Percentiles rank a stretch among this genome's conserved stretches.
phyloP scores from a whole-genome alignment of 192 early-diverging fungal genomes.

The Piromyces sp. region DNA sequence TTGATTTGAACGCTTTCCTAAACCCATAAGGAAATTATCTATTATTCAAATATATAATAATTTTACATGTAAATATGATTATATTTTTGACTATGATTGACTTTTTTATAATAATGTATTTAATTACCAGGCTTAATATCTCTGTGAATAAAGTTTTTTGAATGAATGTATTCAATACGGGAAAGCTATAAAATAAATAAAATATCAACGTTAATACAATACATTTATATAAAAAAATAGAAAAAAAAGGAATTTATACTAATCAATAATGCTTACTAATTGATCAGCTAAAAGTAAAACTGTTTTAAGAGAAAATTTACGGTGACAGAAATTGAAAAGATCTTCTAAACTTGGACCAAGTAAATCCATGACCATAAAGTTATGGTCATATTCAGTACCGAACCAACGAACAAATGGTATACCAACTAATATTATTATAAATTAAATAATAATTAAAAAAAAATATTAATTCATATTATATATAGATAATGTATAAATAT shows the following conservation, averaged over 20 bases:
- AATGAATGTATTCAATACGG: conserved; percentile 62
- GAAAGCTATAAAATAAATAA: no score
- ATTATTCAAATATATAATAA: no score
- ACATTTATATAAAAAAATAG: neutral
- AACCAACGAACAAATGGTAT: conserved; percentile 78
- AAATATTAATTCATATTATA: neutral
- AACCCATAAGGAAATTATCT: conserved; percentile 81
- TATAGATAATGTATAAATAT: neutral
- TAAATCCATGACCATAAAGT: conserved; percentile 74
- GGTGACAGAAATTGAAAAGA: conserved; percentile 74
- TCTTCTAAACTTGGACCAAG: conserved; percentile 83
- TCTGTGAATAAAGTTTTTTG: conserved; percentile 79
- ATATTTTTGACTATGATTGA: no score
- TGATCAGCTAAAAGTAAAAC: conserved; percentile 73
- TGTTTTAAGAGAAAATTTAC: conserved; percentile 76
- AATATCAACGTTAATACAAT: no score
- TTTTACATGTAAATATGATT: no score
- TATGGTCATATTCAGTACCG: conserved; percentile 65
- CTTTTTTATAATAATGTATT: neutral
- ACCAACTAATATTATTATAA: conserved; percentile 27
- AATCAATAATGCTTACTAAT: conserved; percentile 26
- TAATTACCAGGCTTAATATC: conserved; percentile 34
- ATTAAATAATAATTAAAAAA: neutral
- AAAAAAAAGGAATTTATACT: neutral
- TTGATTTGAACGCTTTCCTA: conserved; percentile 40